A percentile compares a stretch with the other conserved stretches of the same genome.
phyloP scores from a whole-genome alignment of 2,329 filamentous ascomycete species.

The Parastagonospora avenae region DNA sequence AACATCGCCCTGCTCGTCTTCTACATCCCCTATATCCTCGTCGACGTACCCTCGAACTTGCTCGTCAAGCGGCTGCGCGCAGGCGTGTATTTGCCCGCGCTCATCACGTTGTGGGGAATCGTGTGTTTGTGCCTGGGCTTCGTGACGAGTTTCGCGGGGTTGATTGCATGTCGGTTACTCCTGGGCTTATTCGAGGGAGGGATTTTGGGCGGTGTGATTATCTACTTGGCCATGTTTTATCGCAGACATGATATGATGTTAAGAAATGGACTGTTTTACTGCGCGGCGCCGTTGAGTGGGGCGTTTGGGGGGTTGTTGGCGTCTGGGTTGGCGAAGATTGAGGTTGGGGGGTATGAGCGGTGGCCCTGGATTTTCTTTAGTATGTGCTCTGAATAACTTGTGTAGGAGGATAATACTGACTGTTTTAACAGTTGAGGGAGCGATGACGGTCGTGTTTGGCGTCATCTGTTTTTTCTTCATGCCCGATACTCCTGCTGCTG shows the following conservation, averaged over 20 bases:
- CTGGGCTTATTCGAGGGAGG: constrained; percentile 51
- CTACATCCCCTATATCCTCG: constrained; percentile 51
- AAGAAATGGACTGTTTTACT: constrained; percentile 47
- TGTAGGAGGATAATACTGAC: background rate
- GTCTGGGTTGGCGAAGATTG: constrained; percentile 49
- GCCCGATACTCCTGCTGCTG: constrained; percentile 53
- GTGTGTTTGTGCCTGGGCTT: constrained; percentile 49
- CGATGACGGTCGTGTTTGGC: constrained; percentile 43
- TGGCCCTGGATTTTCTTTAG: constrained; percentile 41
- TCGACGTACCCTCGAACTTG: constrained; percentile 50
- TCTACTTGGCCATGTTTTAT: constrained; percentile 53
- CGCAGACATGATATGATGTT: constrained; percentile 49
- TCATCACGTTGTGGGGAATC: constrained; percentile 50
- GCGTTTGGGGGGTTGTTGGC: constrained; percentile 52
- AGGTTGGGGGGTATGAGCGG: constrained; percentile 43
- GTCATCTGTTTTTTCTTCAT: constrained; percentile 57
- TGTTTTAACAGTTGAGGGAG: constrained; percentile 43
- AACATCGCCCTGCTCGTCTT: constrained; percentile 53
- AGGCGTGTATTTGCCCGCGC: constrained; percentile 48
- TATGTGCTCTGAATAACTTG: constrained; percentile 3
- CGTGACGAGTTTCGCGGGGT: constrained; percentile 47
- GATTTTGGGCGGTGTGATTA: constrained; percentile 48
- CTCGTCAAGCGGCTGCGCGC: constrained; percentile 49
- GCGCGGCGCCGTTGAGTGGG: constrained; percentile 46
- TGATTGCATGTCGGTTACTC: constrained; percentile 49